phyloP scores from a whole-genome alignment of 1,284 basidiomycete species.

The Ceratobasidium papillatum region DNA sequence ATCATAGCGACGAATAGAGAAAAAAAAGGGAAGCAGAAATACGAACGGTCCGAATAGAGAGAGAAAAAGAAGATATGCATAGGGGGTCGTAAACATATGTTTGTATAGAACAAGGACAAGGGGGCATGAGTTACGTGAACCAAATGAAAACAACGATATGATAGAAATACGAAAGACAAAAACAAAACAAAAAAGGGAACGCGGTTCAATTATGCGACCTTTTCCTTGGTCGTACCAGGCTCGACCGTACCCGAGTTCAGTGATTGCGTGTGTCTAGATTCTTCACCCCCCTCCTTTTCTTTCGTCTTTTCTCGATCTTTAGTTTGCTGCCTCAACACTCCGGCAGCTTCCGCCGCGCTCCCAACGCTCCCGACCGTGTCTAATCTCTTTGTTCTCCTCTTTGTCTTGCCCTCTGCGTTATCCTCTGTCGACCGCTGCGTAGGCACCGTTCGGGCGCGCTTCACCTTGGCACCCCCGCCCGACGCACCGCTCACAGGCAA shows the following conservation, averaged over 20 bases:
- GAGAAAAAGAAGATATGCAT: neutral
- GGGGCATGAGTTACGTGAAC: neutral
- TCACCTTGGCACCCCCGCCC: neutral
- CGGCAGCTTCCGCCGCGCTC: slow-evolving; percentile 21
- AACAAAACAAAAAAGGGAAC: neutral
- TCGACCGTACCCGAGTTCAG: neutral
- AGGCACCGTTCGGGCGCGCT: slow-evolving; percentile 14
- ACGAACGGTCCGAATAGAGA: slow-evolving; percentile 18
- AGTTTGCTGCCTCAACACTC: neutral
- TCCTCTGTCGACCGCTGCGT: slow-evolving; percentile 2
- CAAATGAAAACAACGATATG: neutral
- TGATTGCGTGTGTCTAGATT: neutral
- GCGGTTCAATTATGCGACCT: neutral
- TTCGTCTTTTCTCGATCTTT: slow-evolving; percentile 6
- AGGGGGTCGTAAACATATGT: neutral
- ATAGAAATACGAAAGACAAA: neutral
- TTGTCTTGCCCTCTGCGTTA: neutral
- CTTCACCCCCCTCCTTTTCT: neutral
- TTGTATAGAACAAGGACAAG: neutral
- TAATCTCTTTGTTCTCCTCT: slow-evolving; percentile 17
- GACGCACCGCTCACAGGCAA: neutral
- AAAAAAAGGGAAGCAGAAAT: neutral
- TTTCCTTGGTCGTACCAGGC: slow-evolving; percentile 3
- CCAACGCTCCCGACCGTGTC: slow-evolving; percentile 29
- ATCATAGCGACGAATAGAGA: slow-evolving; percentile 3